Conservation (phyloP, 495 filamentous ascomycete genomes). For the Saxispiralis lemnorum region DNA sequence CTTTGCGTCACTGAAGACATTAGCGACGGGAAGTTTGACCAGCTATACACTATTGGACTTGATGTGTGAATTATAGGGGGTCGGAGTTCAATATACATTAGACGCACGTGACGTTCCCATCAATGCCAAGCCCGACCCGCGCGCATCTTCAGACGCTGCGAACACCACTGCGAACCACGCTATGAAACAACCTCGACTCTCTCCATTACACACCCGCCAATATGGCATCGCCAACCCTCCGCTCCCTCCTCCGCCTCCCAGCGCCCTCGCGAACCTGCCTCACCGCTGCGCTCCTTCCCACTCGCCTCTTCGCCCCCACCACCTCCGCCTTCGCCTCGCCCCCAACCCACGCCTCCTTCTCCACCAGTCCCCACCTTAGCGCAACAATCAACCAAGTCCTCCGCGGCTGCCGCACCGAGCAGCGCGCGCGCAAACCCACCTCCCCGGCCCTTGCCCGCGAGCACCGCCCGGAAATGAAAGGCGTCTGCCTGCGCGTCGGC, state of each 20-base stretch:
- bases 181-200: not conserved
- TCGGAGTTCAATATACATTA: too few species aligned
- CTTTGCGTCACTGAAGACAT: too few species aligned
- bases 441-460: conserved; percentile 67
- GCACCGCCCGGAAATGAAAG: conserved; percentile 57
- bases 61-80: too few species aligned
- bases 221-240: conserved; percentile 6
- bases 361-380: conserved; percentile 6
- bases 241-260: conserved; percentile 11
- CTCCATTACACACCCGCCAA: not conserved
- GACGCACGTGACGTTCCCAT: too few species aligned
- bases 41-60: too few species aligned
- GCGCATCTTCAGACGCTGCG: too few species aligned
- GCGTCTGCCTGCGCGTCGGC: conserved; percentile 82
- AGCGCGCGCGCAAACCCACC: conserved; percentile 61
- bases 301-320: not conserved
- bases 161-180: not conserved
- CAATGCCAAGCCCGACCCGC: too few species aligned
- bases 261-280: conserved; percentile 6
- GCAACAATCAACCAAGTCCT: conserved; percentile 30
- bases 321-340: not conserved
- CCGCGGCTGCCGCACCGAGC: conserved; percentile 55
- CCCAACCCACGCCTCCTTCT: conserved; percentile 8
- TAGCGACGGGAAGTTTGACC: too few species aligned
- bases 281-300: not conserved